Conservation (phyloP, 352 stramenopile species). For the Phytophthora cryptogea region DNA sequence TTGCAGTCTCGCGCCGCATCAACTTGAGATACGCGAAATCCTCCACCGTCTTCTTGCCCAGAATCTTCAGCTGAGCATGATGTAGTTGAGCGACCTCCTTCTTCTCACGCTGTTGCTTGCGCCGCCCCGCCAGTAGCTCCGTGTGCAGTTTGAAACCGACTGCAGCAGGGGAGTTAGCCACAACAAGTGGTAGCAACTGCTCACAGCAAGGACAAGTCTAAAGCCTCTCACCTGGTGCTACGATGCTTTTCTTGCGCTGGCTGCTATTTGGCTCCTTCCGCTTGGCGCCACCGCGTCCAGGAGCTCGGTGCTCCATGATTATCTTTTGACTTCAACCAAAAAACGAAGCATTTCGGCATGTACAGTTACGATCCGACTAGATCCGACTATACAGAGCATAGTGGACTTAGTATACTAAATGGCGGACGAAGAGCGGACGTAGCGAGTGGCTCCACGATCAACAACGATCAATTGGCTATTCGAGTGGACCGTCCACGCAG, state of each 20-base stretch:
- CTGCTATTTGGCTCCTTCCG: conserved; percentile 8
- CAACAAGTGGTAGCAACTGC: neutral
- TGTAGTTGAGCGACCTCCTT: conserved; percentile 35
- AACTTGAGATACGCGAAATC: conserved; percentile 53
- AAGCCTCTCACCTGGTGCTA: conserved; percentile 8
- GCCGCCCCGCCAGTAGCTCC: conserved; percentile 24
- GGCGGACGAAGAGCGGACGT: neutral
- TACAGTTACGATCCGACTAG: neutral
- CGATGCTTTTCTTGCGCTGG: conserved; percentile 8
- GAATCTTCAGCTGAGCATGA: conserved; percentile 44
- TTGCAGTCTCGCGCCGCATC: conserved; percentile 40
- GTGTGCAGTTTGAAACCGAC: conserved; percentile 33
- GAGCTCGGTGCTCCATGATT: conserved; percentile 18
- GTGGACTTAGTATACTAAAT: neutral
- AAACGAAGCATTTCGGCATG: neutral
- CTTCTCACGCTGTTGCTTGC: conserved; percentile 29
- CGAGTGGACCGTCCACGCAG: neutral
- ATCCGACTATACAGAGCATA: neutral
- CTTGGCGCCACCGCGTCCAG: conserved; percentile 7
- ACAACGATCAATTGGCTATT: neutral
- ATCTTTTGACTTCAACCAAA: neutral
- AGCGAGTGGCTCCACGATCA: neutral
- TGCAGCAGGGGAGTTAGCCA: neutral
- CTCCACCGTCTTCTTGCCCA: conserved; percentile 57
- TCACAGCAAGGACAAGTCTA: neutral